Conservation (phyloP, 2,329 filamentous ascomycete genomes). For the Sordariomycetes sp. region DNA sequence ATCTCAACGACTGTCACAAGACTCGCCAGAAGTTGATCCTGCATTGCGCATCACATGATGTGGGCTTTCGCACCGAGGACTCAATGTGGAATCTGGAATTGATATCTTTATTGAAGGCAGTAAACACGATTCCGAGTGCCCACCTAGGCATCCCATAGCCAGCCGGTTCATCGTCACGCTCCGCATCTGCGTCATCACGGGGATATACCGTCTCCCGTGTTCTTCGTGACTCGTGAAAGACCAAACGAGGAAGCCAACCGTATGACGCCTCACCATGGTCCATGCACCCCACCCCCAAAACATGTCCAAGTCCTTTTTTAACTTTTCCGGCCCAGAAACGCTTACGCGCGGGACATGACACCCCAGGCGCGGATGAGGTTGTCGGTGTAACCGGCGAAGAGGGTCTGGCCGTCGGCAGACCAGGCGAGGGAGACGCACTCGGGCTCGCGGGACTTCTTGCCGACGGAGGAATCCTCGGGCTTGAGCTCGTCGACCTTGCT, state of each 20-base stretch:
- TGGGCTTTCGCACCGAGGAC: too few species aligned
- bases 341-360: conserved; percentile 88
- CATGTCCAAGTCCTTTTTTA: conserved; percentile 5
- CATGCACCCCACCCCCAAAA: conserved; percentile 20
- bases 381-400: conserved; percentile 99
- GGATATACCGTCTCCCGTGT: conserved; percentile 21
- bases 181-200: conserved; percentile 23
- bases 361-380: conserved; percentile 98
- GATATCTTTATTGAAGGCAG: conserved; percentile 9
- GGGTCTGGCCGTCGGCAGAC: conserved; percentile 96
- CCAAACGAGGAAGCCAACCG: conserved; percentile 36
- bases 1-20: too few species aligned
- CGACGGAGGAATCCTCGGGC: conserved; percentile 89
- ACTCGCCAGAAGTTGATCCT: too few species aligned
- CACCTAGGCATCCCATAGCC: conserved; percentile 24
- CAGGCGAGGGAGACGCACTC: conserved; percentile 97
- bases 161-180: conserved; percentile 27
- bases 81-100: not conserved
- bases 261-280: conserved; percentile 37
- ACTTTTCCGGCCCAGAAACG: conserved; percentile 5
- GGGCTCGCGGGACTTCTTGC: conserved; percentile 98
- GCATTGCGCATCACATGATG: too few species aligned
- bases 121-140: conserved; percentile 24
- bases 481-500: conserved; percentile 99
- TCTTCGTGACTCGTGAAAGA: conserved; percentile 31